A percentile compares a stretch with the other conserved stretches of the same genome.
phyloP scores from a whole-genome alignment of 2,329 filamentous ascomycete species.

The Stagonosporopsis cucurbitacearum region DNA sequence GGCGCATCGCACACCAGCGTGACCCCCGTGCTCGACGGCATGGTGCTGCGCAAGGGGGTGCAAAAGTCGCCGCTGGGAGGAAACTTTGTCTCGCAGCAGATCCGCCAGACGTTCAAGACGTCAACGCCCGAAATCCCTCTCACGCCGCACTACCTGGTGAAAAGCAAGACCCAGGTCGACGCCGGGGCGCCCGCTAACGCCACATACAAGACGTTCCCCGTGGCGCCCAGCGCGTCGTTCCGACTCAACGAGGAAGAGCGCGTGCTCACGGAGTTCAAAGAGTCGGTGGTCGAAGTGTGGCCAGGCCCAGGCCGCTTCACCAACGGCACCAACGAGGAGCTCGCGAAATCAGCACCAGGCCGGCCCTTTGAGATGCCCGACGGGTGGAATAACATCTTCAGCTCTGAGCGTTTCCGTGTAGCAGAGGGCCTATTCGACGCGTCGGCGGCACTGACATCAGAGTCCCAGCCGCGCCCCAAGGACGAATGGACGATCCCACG shows the following conservation, averaged over 20 bases:
- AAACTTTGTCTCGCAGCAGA: conserved; percentile 87
- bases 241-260: conserved; percentile 87
- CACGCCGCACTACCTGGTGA: conserved; percentile 84
- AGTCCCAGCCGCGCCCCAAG: conserved; percentile 61
- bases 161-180: conserved; percentile 87
- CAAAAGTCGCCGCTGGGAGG: conserved; percentile 86
- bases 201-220: conserved; percentile 72
- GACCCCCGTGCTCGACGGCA: conserved; percentile 90
- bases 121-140: conserved; percentile 73
- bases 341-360: conserved; percentile 73
- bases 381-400: conserved; percentile 94
- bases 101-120: conserved; percentile 78
- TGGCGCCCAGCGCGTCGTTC: conserved; percentile 71
- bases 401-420: conserved; percentile 82
- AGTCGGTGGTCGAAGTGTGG: conserved; percentile 95
- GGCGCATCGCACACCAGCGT: conserved; percentile 88
- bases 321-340: conserved; percentile 71
- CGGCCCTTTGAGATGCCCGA: conserved; percentile 97
- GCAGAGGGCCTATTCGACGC: conserved; percentile 93
- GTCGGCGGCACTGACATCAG: conserved; percentile 68
- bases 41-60: conserved; percentile 87
- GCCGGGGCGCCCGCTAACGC: conserved; percentile 81
- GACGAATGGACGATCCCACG: conserved; percentile 83
- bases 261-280: conserved; percentile 94
- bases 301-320: conserved; percentile 74